phyloP scores from a whole-genome alignment of 75 land plant species.

The Gnetum montanum region DNA sequence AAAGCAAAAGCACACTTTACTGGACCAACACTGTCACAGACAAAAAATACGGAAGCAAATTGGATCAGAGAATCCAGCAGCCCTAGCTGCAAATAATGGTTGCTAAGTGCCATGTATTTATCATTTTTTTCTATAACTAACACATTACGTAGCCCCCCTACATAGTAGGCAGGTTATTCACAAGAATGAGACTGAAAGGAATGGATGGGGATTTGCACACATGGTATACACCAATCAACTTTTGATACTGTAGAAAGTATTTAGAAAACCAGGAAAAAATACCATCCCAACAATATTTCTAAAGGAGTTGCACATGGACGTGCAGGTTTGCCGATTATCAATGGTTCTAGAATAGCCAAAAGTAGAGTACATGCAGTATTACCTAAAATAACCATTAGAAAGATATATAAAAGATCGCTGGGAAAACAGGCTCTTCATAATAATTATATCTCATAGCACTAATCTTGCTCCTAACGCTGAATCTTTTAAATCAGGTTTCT shows the following conservation, averaged over 20 bases:
- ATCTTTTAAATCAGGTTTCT: constrained; percentile 2
- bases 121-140: too few relatives aligned
- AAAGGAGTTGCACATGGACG: constrained; percentile 21
- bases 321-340: constrained; percentile 18
- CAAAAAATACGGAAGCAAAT: too few relatives aligned
- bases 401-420: constrained; percentile 19
- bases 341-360: constrained; percentile 13
- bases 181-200: too few relatives aligned
- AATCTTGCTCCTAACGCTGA: background rate
- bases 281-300: constrained; percentile 19
- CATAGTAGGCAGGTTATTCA: too few relatives aligned
- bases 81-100: too few relatives aligned
- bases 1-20: too few relatives aligned
- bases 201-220: background rate
- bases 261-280: constrained; percentile 10
- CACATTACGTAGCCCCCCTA: too few relatives aligned
- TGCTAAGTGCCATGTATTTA: too few relatives aligned
- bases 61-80: too few relatives aligned
- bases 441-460: background rate
- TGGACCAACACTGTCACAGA: too few relatives aligned
- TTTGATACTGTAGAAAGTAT: constrained; percentile 9
- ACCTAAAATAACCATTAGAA: constrained; percentile 16
- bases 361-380: constrained; percentile 18
- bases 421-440: background rate
- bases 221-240: constrained; percentile 2